These are phyloP conservation scores for Fibroporia radiculosa DNA, from an alignment of 768 basidiomycete genomes.

Conservation along the genomic window DNA sequence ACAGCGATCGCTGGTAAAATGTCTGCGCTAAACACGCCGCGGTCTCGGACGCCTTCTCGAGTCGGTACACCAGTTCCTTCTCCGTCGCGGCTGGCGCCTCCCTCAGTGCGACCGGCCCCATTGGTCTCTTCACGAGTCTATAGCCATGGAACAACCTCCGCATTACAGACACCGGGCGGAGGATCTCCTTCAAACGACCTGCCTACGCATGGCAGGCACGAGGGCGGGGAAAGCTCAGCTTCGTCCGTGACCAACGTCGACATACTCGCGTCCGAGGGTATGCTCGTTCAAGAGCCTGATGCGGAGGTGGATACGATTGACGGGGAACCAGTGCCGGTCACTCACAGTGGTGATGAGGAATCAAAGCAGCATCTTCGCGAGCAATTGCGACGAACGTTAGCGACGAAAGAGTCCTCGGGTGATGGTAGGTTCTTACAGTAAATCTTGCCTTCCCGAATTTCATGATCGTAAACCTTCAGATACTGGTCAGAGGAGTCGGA, in stretches of 20 bases:
- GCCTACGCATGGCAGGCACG: conserved; percentile 4
- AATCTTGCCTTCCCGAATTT: not conserved
- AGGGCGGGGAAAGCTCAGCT: conserved; percentile 32
- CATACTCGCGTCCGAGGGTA: conserved; percentile 41
- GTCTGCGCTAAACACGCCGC: conserved; percentile 19
- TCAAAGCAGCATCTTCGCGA: conserved; percentile 62
- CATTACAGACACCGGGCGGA: conserved; percentile 13
- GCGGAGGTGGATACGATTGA: conserved; percentile 49
- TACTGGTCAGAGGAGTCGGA: not conserved
- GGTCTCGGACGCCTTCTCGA: conserved; percentile 28
- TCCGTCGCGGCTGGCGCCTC: conserved; percentile 47
- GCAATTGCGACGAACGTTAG: conserved; percentile 62
- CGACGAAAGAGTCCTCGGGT: conserved; percentile 37
- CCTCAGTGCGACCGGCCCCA: conserved; percentile 42
- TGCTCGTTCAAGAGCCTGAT: conserved; percentile 65
- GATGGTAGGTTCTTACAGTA: conserved; percentile 41
- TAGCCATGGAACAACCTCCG: conserved; percentile 35
- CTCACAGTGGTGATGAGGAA: conserved; percentile 39
- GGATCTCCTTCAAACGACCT: conserved; percentile 7
- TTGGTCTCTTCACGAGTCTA: conserved; percentile 53
- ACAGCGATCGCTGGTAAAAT: no score
- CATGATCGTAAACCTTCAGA: not conserved
- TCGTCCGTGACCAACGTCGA: conserved; percentile 68
- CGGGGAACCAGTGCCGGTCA: conserved; percentile 43
- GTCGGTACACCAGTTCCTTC: conserved; percentile 30